These are phyloP conservation scores for Ophiostoma himal-ulmi DNA, from an alignment of 2,329 filamentous ascomycete species.

Conservation along the genomic window DNA sequence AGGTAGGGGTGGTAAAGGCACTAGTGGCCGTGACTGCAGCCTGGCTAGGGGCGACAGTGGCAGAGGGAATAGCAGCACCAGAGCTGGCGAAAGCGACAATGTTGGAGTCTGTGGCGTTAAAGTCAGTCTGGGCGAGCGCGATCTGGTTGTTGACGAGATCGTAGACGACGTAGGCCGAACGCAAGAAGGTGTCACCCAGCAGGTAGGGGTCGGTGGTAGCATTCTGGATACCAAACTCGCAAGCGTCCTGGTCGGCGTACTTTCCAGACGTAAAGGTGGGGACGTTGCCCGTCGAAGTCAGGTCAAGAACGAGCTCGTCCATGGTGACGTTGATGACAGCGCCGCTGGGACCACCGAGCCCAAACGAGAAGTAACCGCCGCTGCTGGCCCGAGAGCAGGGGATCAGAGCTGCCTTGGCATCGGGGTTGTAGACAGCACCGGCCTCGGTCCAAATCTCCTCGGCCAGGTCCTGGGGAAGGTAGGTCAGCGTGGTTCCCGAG, in stretches of 20 bases:
- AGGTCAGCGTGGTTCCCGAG: constrained; percentile 67
- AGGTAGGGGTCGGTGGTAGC: constrained; percentile 40
- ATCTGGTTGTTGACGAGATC: constrained; percentile 54
- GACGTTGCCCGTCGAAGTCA: constrained; percentile 34
- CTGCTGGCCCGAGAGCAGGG: constrained; percentile 45
- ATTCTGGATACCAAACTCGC: constrained; percentile 54
- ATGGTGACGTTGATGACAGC: constrained; percentile 48
- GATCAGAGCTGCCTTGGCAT: constrained; percentile 40
- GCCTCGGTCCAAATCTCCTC: constrained; percentile 49
- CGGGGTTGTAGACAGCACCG: constrained; percentile 43
- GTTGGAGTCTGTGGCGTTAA: constrained; percentile 47
- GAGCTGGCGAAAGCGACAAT: constrained; percentile 46
- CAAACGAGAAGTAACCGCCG: constrained; percentile 49
- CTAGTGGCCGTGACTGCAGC: constrained; percentile 31
- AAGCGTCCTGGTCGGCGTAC: constrained; percentile 43
- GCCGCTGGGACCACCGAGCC: constrained; percentile 44
- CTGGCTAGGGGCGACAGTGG: constrained; percentile 42
- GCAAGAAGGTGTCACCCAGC: constrained; percentile 54
- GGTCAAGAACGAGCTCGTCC: constrained; percentile 50
- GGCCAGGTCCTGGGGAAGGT: constrained; percentile 59
- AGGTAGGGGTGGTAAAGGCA: constrained; percentile 32
- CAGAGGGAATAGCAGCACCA: constrained; percentile 46
- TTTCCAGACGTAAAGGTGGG: constrained; percentile 38
- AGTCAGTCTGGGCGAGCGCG: constrained; percentile 49
- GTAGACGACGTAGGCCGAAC: constrained; percentile 56